Percentiles rank a stretch among this genome's conserved stretches.
These are phyloP conservation scores for Pseudonectria foliicola DNA, from an alignment of 2,329 filamentous ascomycete species.

Conservation along the genomic window DNA sequence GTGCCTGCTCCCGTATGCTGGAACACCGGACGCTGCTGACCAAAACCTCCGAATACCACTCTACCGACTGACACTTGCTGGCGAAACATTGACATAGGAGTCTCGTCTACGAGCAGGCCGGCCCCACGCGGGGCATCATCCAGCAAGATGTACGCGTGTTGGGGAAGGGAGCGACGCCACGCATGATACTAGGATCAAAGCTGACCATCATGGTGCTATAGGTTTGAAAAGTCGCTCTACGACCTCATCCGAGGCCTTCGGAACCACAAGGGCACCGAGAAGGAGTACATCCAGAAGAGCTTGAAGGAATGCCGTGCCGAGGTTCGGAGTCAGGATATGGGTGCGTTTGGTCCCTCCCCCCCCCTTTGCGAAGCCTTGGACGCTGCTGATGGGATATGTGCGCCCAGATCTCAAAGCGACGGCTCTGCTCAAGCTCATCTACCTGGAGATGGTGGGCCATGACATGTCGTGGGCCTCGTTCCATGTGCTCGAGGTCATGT, in stretches of 20 bases:
- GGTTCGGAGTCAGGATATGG: slow-evolving; percentile 89
- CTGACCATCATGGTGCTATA: slow-evolving; percentile 33
- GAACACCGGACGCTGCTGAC: too few relatives aligned
- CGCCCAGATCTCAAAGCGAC: slow-evolving; percentile 83
- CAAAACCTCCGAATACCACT: too few relatives aligned
- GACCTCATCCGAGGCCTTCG: slow-evolving; percentile 96
- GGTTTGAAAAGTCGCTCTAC: slow-evolving; percentile 99
- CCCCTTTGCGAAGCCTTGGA: background rate
- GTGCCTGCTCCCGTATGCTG: too few relatives aligned
- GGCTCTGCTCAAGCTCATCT: slow-evolving; percentile 89
- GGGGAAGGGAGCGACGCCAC: background rate
- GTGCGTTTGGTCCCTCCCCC: slow-evolving; percentile 50
- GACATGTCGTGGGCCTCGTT: slow-evolving; percentile 99
- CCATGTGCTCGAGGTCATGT: slow-evolving; percentile 98
- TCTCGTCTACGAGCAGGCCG: slow-evolving; percentile 7
- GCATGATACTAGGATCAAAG: background rate
- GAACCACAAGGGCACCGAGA: slow-evolving; percentile 91
- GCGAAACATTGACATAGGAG: too few relatives aligned
- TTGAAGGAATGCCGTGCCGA: slow-evolving; percentile 93
- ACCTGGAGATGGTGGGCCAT: slow-evolving; percentile 97
- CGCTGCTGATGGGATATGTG: slow-evolving; percentile 8
- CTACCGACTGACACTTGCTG: too few relatives aligned
- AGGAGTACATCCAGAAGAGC: slow-evolving; percentile 88
- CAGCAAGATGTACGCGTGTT: slow-evolving; percentile 17
- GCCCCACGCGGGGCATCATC: slow-evolving; percentile 24